These are phyloP conservation scores for Fusarium brevicatenulatum DNA, from an alignment of 2,329 filamentous ascomycete species.

Conservation along the genomic window DNA sequence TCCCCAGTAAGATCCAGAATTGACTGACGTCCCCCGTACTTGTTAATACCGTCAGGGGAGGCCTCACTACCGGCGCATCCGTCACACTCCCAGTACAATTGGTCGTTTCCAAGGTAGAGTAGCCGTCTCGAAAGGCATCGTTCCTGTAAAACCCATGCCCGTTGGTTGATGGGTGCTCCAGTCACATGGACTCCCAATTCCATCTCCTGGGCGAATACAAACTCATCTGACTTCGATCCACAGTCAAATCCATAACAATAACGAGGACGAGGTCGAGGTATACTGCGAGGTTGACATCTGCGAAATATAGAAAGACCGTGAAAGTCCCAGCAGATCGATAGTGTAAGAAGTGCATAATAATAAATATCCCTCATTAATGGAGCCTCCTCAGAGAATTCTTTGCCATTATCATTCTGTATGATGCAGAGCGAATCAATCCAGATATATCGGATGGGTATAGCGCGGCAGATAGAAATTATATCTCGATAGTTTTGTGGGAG, in stretches of 20 bases:
- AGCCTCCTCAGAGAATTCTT: background rate
- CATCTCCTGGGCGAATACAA: fast-evolving
- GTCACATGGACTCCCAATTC: fast-evolving
- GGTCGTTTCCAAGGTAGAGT: background rate
- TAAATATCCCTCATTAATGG: background rate
- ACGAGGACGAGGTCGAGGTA: fast-evolving
- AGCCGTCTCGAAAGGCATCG: background rate
- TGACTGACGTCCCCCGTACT: fast-evolving
- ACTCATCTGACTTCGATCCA: background rate
- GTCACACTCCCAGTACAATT: background rate
- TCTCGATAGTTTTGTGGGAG: background rate
- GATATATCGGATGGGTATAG: background rate
- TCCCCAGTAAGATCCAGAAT: fast-evolving
- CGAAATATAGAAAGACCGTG: fast-evolving
- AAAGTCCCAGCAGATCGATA: background rate
- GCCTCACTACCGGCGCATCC: fast-evolving
- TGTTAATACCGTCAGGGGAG: fast-evolving
- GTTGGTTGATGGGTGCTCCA: background rate
- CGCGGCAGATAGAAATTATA: background rate
- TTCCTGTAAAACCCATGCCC: background rate
- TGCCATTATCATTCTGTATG: background rate
- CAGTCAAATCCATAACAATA: fast-evolving
- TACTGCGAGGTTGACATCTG: fast-evolving
- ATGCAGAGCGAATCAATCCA: conserved; percentile 6
- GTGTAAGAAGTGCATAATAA: background rate